Base-by-base conservation (phyloP, 345 rosid genomes). In the Zanthoxylum bungeanum region DNA sequence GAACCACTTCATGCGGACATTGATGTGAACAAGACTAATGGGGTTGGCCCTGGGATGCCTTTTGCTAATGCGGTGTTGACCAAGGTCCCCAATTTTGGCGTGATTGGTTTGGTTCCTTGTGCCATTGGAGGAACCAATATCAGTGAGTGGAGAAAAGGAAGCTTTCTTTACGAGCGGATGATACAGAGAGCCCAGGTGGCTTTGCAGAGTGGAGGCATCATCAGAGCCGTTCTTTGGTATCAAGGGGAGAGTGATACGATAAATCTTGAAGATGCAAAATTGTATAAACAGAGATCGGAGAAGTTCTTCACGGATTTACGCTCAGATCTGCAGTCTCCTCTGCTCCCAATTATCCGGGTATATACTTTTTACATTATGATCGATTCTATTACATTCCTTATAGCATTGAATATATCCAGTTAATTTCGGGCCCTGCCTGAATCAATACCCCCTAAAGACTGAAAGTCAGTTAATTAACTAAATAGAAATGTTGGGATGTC, bases 321-420 rank as follows among this genome's bases (percentile, higher is more conserved):
- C 25, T 81, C 67, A 50, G 97, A 91, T 91, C 80, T 91, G 49
- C 75, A 78, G 27, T 63, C 71, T 25, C 93, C 97, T 42, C 61
- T 68, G 53, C 97, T 95, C 25, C 97, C 99, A 34, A 89, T 89
- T 22, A 58, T 88, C 59, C 93, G 80, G 93, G 97, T 81, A 33
- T 53, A n/a, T 33, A 7, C 5, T 12, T 14, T 62, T 36, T 49
- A 3, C 56, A 7, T 36, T 22, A 10, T 0, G n/a, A 34, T 66
- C 27, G 10, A 31, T 33, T 66, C 34, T 7, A 46, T 39, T 60
- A 36, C 19, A 22, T 60, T 60, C 4, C 47, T 1, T 12, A 44
- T 44, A 3, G 4, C 19, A 44, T 3, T 19, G 19, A 44, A 14
- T 1, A 44, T 14, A 14, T 44, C n/a, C 49, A 44, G 49, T 44